Percentiles rank a stretch among this genome's conserved stretches.
Conservation (phyloP, 2,329 filamentous ascomycete genomes). For the Fusarium brachygibbosum region DNA sequence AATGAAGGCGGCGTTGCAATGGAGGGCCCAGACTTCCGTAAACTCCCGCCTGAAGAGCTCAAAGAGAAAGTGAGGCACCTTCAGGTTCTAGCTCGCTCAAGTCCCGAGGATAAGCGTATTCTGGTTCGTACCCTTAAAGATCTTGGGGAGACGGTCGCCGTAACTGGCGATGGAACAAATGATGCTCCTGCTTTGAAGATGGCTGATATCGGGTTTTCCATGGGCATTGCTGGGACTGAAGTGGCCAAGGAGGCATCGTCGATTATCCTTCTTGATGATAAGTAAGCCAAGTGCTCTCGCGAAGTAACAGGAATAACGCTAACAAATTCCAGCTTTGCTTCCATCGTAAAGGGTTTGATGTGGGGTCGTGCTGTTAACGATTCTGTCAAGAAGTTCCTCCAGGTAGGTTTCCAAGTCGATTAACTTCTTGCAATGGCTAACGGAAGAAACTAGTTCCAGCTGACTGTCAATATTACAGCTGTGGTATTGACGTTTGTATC, state of each 20-base stretch:
- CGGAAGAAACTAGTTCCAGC: constrained; percentile 62
- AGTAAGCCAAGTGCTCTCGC: constrained; percentile 49
- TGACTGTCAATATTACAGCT: constrained; percentile 75
- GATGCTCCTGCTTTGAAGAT: constrained; percentile 72
- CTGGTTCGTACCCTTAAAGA: constrained; percentile 73
- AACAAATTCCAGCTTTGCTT: constrained; percentile 57
- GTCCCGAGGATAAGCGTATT: constrained; percentile 75
- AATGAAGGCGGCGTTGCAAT: constrained; percentile 77
- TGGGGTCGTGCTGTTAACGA: constrained; percentile 75
- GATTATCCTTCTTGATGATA: constrained; percentile 73
- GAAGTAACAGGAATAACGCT: constrained; percentile 1
- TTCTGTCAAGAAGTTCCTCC: constrained; percentile 73
- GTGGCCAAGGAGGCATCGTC: constrained; percentile 74
- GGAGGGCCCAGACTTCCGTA: constrained; percentile 67
- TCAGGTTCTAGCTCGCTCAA: constrained; percentile 74
- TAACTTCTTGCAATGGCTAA: constrained; percentile 3
- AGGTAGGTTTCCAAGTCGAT: constrained; percentile 52
- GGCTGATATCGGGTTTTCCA: constrained; percentile 73
- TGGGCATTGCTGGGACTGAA: constrained; percentile 75
- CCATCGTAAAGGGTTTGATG: constrained; percentile 71
- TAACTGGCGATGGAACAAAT: constrained; percentile 74
- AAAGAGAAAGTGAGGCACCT: constrained; percentile 70
- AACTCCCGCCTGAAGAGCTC: constrained; percentile 64
- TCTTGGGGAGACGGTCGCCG: constrained; percentile 70
- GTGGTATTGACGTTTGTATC: constrained; percentile 71